Conservation (phyloP, 2,329 filamentous ascomycete genomes). For the Metarhizium sp. region DNA sequence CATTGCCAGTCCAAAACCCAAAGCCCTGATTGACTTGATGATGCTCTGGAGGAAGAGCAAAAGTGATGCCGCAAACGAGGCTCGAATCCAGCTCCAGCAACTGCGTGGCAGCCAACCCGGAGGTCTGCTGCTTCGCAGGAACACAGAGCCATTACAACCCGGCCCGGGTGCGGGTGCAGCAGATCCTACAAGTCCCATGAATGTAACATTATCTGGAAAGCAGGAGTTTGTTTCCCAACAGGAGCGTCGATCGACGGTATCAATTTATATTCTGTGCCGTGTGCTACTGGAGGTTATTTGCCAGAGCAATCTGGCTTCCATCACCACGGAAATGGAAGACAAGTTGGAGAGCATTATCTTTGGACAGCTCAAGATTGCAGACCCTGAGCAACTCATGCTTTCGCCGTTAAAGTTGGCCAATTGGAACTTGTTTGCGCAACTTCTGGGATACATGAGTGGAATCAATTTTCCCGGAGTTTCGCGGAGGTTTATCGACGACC, state of each 20-base stretch:
- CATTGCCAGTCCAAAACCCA: constrained; percentile 89
- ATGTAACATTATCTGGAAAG: constrained; percentile 35
- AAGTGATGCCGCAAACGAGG: constrained; percentile 74
- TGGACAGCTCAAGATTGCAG: constrained; percentile 81
- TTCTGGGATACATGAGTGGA: constrained; percentile 93
- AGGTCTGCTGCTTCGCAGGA: constrained; percentile 53
- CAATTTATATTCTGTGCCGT: constrained; percentile 90
- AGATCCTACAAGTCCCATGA: constrained; percentile 23
- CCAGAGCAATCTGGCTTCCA: constrained; percentile 72
- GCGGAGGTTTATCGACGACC: constrained; percentile 69
- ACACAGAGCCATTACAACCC: constrained; percentile 60
- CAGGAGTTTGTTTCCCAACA: constrained; percentile 70
- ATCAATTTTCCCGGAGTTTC: constrained; percentile 82
- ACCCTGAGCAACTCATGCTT: constrained; percentile 67
- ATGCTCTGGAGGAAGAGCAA: constrained; percentile 98
- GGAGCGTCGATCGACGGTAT: constrained; percentile 85
- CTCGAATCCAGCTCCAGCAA: constrained; percentile 49
- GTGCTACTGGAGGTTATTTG: constrained; percentile 91
- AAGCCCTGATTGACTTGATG: constrained; percentile 89
- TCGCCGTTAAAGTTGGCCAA: constrained; percentile 85
- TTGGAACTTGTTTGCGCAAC: constrained; percentile 87
- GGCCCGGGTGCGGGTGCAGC: constrained; percentile 15
- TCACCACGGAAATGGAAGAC: constrained; percentile 86
- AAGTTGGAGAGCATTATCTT: constrained; percentile 95
- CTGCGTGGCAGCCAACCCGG: constrained; percentile 31